Evolutionary conservation across 1,284 basidiomycete genomes (phyloP), one percentile per base, ranked within the genome.

Genomic region (Ceratobasidium papillatum): DNA sequence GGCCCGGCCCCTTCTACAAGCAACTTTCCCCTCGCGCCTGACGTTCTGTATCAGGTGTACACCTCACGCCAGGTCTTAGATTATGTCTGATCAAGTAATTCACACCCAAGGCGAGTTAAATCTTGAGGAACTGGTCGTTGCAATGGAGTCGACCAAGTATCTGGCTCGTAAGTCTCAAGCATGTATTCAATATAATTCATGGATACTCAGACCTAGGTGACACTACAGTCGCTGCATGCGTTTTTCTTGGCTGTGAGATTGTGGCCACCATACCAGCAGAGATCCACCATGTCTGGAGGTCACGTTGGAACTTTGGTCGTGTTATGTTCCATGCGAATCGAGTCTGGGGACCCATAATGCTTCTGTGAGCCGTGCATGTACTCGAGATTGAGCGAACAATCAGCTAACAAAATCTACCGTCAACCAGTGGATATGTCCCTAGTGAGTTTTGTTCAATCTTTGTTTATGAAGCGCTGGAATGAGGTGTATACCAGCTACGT

Each of bases 311-410:
- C 19, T 66, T 66, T 52, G 64, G 64, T 7, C 25, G 64, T 22
- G 41, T 66, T 34, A 66, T 66, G 64, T 66, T 66, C 49, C 64
- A 66, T 51, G 64, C 49, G 5, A 66, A 52, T 38, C 34, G 64
- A 34, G 17, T 25, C 14, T 66, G 64, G 64, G 64, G 32, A 19
- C 30, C 49, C 2, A 12, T 52, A 12, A 54, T 52, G 64, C 52
- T 66, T 41, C 45, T 49, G 64, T 66, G 36, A 66, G 64, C 38
- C 4, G 4, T 27, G 38, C 14, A 52, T 38, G 3, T 12, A 22
- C 22, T 32, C 22, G 22, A n/a, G 30, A 41, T 32, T 27, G 30
- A 9, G 25, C 7, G 17, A 12, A 22, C 19, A 49, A 5, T 49
- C 25, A 47, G 14, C 30, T 64, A n/a, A 30, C 8, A 27, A 7